A percentile compares a stretch with the other conserved stretches of the same genome.
Evolutionary conservation across 73 alveolate species (phyloP).

Genomic region (Effrenium voratum): DNA sequence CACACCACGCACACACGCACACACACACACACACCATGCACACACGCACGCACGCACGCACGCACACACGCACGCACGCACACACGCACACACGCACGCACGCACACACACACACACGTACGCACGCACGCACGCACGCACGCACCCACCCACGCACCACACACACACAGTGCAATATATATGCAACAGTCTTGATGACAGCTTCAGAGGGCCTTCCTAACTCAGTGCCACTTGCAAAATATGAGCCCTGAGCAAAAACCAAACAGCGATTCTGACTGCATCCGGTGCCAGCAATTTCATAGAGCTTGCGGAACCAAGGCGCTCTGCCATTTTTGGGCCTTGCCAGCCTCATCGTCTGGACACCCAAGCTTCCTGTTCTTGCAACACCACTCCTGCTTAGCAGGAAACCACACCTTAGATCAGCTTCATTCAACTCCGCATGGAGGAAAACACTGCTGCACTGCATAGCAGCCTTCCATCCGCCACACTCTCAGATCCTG

Average conservation of each 20-base stretch:
- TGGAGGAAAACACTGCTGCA: too few relatives aligned
- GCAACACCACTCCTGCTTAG: conserved; percentile 91
- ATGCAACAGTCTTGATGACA: neutral
- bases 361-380: conserved; percentile 59
- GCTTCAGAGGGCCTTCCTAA: too few relatives aligned
- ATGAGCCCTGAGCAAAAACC: too few relatives aligned
- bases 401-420: conserved; percentile 84
- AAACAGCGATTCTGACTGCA: too few relatives aligned
- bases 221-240: too few relatives aligned
- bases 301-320: too few relatives aligned
- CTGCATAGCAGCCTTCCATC: too few relatives aligned
- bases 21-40: neutral
- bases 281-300: too few relatives aligned
- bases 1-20: neutral
- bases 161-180: neutral
- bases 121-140: neutral
- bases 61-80: neutral
- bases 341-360: conserved; percentile 11
- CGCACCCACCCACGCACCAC: neutral
- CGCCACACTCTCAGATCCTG: too few relatives aligned
- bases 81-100: neutral
- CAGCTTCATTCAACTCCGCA: too few relatives aligned
- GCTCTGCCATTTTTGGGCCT: conserved; percentile 12
- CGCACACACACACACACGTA: neutral
- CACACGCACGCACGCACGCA: neutral